A percentile compares a stretch with the other conserved stretches of the same genome.
phyloP scores from a whole-genome alignment of 2,329 filamentous ascomycete genomes.

The Fusarium tricinctum region DNA sequence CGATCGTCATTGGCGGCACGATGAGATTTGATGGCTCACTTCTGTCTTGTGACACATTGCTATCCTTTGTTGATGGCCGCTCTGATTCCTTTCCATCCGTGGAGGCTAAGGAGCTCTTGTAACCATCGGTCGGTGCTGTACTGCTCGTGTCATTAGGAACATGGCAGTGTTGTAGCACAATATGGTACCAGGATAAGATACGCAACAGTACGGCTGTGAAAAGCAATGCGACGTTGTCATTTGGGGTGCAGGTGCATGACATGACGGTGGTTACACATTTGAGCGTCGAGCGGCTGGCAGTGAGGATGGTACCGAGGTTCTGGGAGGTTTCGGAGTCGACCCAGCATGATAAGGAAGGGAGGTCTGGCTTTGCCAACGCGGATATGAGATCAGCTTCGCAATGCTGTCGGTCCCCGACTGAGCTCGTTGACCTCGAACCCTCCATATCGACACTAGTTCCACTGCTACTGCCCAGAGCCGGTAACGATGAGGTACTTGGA shows the following conservation, averaged over 20 bases:
- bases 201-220: slow-evolving; percentile 6
- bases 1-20: slow-evolving; percentile 14
- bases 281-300: slow-evolving; percentile 9
- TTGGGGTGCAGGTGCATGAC: slow-evolving; percentile 14
- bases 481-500: background rate
- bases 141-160: background rate
- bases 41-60: background rate
- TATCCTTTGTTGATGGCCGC: background rate
- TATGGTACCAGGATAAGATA: slow-evolving; percentile 15
- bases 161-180: slow-evolving; percentile 6
- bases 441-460: background rate
- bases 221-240: slow-evolving; percentile 3
- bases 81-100: background rate
- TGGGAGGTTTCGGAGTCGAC: slow-evolving; percentile 1
- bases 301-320: slow-evolving; percentile 12
- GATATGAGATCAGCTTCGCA: slow-evolving; percentile 10
- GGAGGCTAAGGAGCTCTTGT: background rate
- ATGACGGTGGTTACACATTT: background rate
- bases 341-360: slow-evolving; percentile 6
- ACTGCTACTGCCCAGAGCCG: background rate
- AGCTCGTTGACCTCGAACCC: background rate
- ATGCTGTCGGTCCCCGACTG: background rate
- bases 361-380: slow-evolving; percentile 8
- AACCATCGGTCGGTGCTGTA: background rate
- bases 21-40: slow-evolving; percentile 1